These are phyloP conservation scores for Pseudozyma flocculosa DNA, from an alignment of 1,284 basidiomycete genomes.

Conservation along the genomic window DNA sequence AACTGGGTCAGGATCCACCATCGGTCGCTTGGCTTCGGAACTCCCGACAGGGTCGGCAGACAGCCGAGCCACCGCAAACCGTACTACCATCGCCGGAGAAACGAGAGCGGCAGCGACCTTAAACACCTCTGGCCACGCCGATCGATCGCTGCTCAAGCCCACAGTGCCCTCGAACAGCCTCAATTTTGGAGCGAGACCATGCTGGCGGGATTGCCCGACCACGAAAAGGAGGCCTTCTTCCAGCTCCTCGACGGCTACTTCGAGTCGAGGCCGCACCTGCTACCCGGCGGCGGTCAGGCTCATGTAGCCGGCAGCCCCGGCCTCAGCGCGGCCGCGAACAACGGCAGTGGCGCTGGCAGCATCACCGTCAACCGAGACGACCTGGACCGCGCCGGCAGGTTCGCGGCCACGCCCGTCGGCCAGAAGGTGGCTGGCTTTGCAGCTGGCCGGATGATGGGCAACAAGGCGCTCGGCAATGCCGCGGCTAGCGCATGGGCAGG, in stretches of 20 bases:
- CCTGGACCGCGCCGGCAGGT: conserved; percentile 5
- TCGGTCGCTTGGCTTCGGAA: too few relatives aligned
- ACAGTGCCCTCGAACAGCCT: too few relatives aligned
- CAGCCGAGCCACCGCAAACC: too few relatives aligned
- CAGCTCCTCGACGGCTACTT: conserved; percentile 54
- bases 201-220: conserved; percentile 45
- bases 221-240: conserved; percentile 52
- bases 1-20: too few relatives aligned
- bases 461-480: not conserved
- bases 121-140: too few relatives aligned
- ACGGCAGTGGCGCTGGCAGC: conserved; percentile 25
- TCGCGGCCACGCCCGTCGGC: conserved; percentile 1
- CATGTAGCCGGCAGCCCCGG: conserved; percentile 12
- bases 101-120: too few relatives aligned
- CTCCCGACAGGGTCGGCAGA: too few relatives aligned
- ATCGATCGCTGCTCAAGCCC: too few relatives aligned
- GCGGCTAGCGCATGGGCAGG: not conserved
- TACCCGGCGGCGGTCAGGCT: conserved; percentile 5
- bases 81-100: too few relatives aligned
- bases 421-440: conserved; percentile 5
- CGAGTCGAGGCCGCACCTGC: conserved; percentile 35
- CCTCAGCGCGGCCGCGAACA: conserved; percentile 13
- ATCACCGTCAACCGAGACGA: conserved; percentile 10
- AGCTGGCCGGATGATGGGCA: not conserved
- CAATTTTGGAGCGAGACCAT: too few relatives aligned